Conservation (phyloP, 139 green algal species). For the Tetradesmus obliquus region DNA sequence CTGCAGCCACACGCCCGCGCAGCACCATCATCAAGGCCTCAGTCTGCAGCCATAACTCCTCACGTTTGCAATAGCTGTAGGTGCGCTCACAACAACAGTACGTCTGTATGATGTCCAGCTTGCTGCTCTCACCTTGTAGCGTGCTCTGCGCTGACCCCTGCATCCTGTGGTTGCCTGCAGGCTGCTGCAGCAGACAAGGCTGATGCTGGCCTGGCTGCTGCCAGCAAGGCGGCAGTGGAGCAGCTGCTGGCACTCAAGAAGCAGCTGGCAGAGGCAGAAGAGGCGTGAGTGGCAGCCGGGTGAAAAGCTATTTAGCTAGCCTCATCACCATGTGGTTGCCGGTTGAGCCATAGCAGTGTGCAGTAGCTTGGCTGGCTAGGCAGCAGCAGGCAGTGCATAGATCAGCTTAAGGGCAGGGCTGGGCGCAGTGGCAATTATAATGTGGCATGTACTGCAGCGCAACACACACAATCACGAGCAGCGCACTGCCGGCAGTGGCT, state of each 20-base stretch:
- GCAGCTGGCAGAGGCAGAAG: slow-evolving; percentile 72
- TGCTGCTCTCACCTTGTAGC: background rate
- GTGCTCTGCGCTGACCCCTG: background rate
- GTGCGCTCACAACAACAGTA: too few species aligned
- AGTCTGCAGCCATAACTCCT: too few species aligned
- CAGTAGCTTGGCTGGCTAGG: background rate
- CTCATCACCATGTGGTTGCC: background rate
- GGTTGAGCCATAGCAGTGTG: background rate
- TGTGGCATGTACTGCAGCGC: too few species aligned
- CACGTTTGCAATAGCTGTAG: too few species aligned
- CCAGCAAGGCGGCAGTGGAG: slow-evolving; percentile 68
- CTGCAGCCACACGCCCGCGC: too few species aligned
- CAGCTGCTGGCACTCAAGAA: slow-evolving; percentile 81
- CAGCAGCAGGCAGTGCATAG: background rate
- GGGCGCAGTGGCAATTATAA: background rate
- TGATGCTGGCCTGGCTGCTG: slow-evolving; percentile 55
- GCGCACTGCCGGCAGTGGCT: too few species aligned
- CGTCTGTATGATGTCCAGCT: background rate
- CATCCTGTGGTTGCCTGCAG: slow-evolving; percentile 26
- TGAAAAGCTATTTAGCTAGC: background rate
- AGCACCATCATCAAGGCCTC: too few species aligned
- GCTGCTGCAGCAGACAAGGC: slow-evolving; percentile 70
- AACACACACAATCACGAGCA: too few species aligned
- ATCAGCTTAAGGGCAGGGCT: background rate
- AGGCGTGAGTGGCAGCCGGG: slow-evolving; percentile 51